Conservation (phyloP, 352 stramenopile genomes). For the Phytophthora fragariae region DNA sequence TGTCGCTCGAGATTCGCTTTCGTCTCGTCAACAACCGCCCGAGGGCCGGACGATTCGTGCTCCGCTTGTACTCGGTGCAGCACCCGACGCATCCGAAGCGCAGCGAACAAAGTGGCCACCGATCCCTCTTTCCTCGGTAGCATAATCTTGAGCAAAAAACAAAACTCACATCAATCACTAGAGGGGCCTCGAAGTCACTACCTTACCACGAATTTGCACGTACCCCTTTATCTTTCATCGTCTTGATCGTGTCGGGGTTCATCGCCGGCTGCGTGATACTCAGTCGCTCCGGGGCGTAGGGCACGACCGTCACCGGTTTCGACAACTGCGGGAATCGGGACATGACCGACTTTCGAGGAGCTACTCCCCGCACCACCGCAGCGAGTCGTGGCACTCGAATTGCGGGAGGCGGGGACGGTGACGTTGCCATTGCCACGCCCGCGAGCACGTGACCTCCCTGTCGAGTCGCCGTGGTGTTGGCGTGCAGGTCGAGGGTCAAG, state of each 20-base stretch:
- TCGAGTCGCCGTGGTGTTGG: conserved; percentile 21
- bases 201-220: background rate
- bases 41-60: conserved; percentile 15
- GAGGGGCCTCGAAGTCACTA: no score
- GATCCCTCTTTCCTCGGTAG: conserved; percentile 33
- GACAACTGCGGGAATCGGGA: conserved; percentile 55
- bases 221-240: conserved; percentile 49
- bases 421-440: conserved; percentile 23
- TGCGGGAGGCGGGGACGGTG: background rate
- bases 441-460: conserved; percentile 29
- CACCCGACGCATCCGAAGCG: conserved; percentile 58
- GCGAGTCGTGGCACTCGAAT: conserved; percentile 20
- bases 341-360: conserved; percentile 58
- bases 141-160: background rate
- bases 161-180: no score
- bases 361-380: conserved; percentile 29
- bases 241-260: conserved; percentile 56
- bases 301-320: conserved; percentile 61
- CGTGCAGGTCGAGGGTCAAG: background rate
- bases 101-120: conserved; percentile 69
- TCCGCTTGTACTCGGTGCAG: conserved; percentile 49
- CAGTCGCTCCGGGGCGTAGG: conserved; percentile 68
- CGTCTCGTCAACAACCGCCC: conserved; percentile 44
- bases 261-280: conserved; percentile 67
- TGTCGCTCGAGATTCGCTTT: conserved; percentile 72